Conservation (phyloP, 140 eudicot genomes). For the Cichorium intybus region DNA sequence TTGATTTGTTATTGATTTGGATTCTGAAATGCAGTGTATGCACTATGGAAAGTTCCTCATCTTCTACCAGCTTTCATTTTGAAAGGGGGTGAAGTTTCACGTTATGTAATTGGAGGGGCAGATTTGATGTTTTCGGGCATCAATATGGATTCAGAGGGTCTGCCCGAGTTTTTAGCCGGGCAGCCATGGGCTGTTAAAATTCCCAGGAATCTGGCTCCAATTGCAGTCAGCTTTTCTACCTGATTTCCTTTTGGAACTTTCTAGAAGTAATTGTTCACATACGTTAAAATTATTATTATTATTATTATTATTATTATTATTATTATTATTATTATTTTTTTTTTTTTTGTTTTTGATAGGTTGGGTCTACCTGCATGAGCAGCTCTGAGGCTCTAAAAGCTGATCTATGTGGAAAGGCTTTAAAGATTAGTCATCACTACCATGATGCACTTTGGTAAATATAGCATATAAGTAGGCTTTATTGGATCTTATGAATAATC, state of each 20-base stretch:
- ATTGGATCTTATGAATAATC: too few species aligned
- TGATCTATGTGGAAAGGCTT: slow-evolving; percentile 86
- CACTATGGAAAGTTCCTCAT: too few species aligned
- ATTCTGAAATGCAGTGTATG: too few species aligned
- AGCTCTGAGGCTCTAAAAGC: slow-evolving; percentile 83
- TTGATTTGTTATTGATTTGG: too few species aligned
- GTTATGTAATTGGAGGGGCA: slow-evolving; percentile 85
- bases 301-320: slow-evolving; percentile 28
- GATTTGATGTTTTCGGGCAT: slow-evolving; percentile 98
- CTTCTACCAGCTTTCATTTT: too few species aligned
- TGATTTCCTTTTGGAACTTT: background rate
- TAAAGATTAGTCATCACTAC: slow-evolving; percentile 66
- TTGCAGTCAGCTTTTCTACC: slow-evolving; percentile 59
- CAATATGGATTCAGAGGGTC: slow-evolving; percentile 56
- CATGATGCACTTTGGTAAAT: slow-evolving; percentile 86
- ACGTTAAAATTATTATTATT: background rate
- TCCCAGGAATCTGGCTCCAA: slow-evolving; percentile 88
- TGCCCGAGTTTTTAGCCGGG: slow-evolving; percentile 65
- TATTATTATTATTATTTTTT: too few species aligned
- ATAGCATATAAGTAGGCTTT: too few species aligned
- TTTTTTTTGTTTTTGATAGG: too few species aligned
- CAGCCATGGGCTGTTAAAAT: slow-evolving; percentile 87
- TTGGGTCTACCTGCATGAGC: slow-evolving; percentile 81
- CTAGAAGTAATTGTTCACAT: background rate
- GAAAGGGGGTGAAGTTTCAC: too few species aligned